These are phyloP conservation scores for Aureobasidium sp. DNA, from an alignment of 2,329 filamentous ascomycete genomes.

Conservation along the genomic window DNA sequence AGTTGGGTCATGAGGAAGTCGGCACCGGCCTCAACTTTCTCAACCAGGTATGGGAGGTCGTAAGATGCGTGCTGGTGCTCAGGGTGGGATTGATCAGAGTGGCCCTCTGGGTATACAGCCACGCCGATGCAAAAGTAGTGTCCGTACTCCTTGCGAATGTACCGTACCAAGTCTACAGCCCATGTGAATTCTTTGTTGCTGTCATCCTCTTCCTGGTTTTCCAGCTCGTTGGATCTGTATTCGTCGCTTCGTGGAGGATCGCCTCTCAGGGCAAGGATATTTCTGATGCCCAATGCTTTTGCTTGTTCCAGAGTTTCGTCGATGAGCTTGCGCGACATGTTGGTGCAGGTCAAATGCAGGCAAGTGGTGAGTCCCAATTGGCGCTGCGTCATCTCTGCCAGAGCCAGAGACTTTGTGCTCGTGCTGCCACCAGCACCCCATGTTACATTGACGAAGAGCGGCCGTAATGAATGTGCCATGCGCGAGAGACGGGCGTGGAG, in stretches of 20 bases:
- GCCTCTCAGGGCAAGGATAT: slow-evolving; percentile 84
- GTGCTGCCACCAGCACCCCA: slow-evolving; percentile 97
- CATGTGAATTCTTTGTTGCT: slow-evolving; percentile 75
- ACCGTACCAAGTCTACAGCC: slow-evolving; percentile 80
- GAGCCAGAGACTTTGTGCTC: slow-evolving; percentile 78
- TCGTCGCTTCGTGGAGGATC: slow-evolving; percentile 86
- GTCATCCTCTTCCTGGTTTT: slow-evolving; percentile 49
- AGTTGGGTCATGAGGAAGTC: slow-evolving; percentile 99
- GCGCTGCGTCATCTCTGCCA: slow-evolving; percentile 90
- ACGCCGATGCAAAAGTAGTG: slow-evolving; percentile 97
- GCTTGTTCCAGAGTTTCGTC: slow-evolving; percentile 87
- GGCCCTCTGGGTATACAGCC: slow-evolving; percentile 89
- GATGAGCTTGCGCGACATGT: slow-evolving; percentile 81
- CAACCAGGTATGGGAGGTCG: slow-evolving; percentile 80
- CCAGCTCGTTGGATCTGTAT: slow-evolving; percentile 52
- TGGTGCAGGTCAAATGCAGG: slow-evolving; percentile 92
- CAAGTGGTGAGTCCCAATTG: slow-evolving; percentile 90
- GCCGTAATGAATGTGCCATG: slow-evolving; percentile 85
- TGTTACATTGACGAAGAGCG: slow-evolving; percentile 92
- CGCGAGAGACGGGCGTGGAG: slow-evolving; percentile 86
- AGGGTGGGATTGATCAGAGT: slow-evolving; percentile 83
- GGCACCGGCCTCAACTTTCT: slow-evolving; percentile 84
- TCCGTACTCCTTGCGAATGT: slow-evolving; percentile 77
- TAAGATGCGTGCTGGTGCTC: slow-evolving; percentile 57
- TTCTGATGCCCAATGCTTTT: slow-evolving; percentile 81